A percentile compares a stretch with the other conserved stretches of the same genome.
phyloP scores from a whole-genome alignment of 1,139 yeast species.

The Taphrina communis region DNA sequence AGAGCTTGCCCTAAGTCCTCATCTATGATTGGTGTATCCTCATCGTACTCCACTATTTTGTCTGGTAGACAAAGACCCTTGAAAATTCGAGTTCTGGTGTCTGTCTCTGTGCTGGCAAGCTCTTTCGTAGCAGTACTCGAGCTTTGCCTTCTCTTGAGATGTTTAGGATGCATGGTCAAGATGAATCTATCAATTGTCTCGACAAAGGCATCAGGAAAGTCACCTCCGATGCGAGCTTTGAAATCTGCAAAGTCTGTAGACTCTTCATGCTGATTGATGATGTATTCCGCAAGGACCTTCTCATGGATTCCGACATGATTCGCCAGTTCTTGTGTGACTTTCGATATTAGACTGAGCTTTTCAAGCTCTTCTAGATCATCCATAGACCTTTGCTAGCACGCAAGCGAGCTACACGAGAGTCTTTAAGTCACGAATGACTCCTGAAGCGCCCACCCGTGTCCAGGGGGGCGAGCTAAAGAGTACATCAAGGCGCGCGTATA shows the following conservation, averaged over 20 bases:
- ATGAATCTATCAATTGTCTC: conserved; percentile 53
- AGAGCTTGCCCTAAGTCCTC: conserved; percentile 16
- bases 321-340: conserved; percentile 51
- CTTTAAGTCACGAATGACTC: too few species aligned
- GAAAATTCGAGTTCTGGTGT: conserved; percentile 38
- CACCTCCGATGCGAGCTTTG: conserved; percentile 67
- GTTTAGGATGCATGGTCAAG: conserved; percentile 50
- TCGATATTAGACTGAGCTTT: conserved; percentile 51
- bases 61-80: conserved; percentile 43
- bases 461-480: too few species aligned
- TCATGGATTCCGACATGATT: conserved; percentile 54
- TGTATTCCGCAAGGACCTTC: conserved; percentile 63
- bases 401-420: too few species aligned
- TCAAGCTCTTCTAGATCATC: conserved; percentile 48
- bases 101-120: conserved; percentile 11
- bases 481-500: too few species aligned
- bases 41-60: conserved; percentile 26
- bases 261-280: conserved; percentile 58
- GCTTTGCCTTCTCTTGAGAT: conserved; percentile 42
- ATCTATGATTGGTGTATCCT: conserved; percentile 6
- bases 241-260: conserved; percentile 56
- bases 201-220: conserved; percentile 59
- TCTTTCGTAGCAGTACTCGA: conserved; percentile 8
- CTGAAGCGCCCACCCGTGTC: too few species aligned
- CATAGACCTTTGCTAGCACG: conserved; percentile 13